Evolutionary conservation across 805 yeast genomes (phyloP), one percentile per base, ranked within the genome.

Genomic region (Saccharomyces jurei): DNA sequence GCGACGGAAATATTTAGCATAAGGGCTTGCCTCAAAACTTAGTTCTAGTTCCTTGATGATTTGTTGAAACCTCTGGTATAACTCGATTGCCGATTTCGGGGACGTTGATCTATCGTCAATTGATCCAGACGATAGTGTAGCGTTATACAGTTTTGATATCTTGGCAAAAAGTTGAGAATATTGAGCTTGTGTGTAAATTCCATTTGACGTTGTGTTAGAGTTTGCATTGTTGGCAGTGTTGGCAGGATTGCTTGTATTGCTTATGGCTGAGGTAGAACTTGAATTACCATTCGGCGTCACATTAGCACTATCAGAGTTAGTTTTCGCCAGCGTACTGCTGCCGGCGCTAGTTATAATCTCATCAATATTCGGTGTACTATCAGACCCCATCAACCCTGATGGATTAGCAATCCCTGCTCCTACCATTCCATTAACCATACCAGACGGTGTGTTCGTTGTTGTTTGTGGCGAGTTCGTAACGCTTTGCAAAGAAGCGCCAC

Each of bases 11-110:
- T 65, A 69, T 49, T 60, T 63, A 14, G 61, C 55, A 53, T 69
- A 68, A 14, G 72, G 72, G 31, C 67, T 61, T 0, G 60, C 61
- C 26, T 65, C 69, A 54, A 55, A 63, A 50, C 68, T 65, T 48
- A 68, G 55, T 41, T 64, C 65, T 48, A 69, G 50, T 55, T 69
- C 73, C 53, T 66, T 67, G n/a, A 68, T 58, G 10, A 68, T 68
- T 56, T 68, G 73, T 51, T 63, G 65, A 50, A 69, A 68, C 30
- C 71, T 57, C 56, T 69, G 71, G 52, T 60, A 68, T 46, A 69
- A 54, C 53, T 69, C 73, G 17, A 69, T 67, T 13, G 70, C 61
- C 0, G 69, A 66, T 51, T 69, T 69, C 11, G 71, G 69, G 14
- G 70, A 63, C 0, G 69, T 63, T 3, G 70, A 60, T 46, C 58